Conservation (phyloP, 306 rosid genomes). For the Trichosanthes cucumerina region DNA sequence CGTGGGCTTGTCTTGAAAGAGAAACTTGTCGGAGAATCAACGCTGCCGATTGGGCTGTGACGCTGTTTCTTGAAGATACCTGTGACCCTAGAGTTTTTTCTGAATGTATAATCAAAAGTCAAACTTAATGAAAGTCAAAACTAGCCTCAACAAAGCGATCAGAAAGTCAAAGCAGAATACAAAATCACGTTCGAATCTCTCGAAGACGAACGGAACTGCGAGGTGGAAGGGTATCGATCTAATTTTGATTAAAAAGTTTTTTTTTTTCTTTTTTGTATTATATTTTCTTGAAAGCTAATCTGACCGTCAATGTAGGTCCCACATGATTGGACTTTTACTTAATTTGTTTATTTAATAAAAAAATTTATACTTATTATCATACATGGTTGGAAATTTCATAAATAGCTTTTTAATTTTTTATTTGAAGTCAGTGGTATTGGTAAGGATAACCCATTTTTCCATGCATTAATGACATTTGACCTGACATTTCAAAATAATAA, state of each 20-base stretch:
- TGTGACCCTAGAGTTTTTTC: neutral
- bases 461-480: too few relatives aligned
- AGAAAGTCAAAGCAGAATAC: neutral
- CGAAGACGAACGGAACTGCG: neutral
- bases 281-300: neutral
- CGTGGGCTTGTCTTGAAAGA: neutral
- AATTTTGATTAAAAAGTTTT: neutral
- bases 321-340: neutral
- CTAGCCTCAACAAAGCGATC: neutral
- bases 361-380: neutral
- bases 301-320: neutral
- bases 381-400: neutral
- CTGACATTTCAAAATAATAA: too few relatives aligned
- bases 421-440: too few relatives aligned
- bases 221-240: slow-evolving; percentile 5
- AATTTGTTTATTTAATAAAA: neutral
- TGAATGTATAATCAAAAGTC: too few relatives aligned
- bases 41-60: neutral
- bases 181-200: neutral
- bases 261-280: neutral
- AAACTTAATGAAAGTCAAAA: neutral
- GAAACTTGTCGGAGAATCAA: neutral
- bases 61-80: neutral
- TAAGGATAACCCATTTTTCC: too few relatives aligned
- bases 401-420: too few relatives aligned